Percentiles rank a stretch among this genome's conserved stretches.
These are phyloP conservation scores for Hypoxylon intermedium DNA, from an alignment of 495 filamentous ascomycete species.

Conservation along the genomic window DNA sequence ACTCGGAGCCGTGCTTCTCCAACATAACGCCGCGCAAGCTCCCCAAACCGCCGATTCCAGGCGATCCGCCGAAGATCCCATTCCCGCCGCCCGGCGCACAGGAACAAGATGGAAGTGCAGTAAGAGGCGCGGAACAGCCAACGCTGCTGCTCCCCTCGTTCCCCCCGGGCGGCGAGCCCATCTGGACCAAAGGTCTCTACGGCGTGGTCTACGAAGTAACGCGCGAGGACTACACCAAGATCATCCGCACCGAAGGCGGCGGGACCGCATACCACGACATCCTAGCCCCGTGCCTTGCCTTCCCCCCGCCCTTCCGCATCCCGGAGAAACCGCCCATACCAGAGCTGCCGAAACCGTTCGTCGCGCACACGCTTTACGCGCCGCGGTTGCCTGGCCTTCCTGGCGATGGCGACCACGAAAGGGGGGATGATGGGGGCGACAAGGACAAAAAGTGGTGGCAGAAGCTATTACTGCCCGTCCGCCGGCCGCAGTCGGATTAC, in stretches of 20 bases:
- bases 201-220: conserved; percentile 97
- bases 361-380: conserved; percentile 55
- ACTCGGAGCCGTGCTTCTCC: conserved; percentile 90
- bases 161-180: conserved; percentile 54
- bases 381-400: conserved; percentile 45
- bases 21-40: conserved; percentile 70
- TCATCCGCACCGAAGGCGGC: conserved; percentile 90
- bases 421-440: conserved; percentile 22
- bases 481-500: conserved; percentile 68
- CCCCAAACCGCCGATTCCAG: conserved; percentile 39
- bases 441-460: conserved; percentile 33
- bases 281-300: conserved; percentile 74
- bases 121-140: conserved; percentile 20
- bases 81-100: conserved; percentile 37
- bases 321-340: conserved; percentile 53
- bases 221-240: conserved; percentile 76
- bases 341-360: conserved; percentile 50
- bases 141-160: conserved; percentile 13
- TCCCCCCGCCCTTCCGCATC: conserved; percentile 57
- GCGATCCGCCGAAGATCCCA: conserved; percentile 38
- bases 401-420: conserved; percentile 11
- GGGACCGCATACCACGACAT: conserved; percentile 82
- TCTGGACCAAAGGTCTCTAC: conserved; percentile 80
- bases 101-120: conserved; percentile 34
- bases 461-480: conserved; percentile 46